These are phyloP conservation scores for Tulasnella sp. DNA, from an alignment of 768 basidiomycete species.

Conservation along the genomic window DNA sequence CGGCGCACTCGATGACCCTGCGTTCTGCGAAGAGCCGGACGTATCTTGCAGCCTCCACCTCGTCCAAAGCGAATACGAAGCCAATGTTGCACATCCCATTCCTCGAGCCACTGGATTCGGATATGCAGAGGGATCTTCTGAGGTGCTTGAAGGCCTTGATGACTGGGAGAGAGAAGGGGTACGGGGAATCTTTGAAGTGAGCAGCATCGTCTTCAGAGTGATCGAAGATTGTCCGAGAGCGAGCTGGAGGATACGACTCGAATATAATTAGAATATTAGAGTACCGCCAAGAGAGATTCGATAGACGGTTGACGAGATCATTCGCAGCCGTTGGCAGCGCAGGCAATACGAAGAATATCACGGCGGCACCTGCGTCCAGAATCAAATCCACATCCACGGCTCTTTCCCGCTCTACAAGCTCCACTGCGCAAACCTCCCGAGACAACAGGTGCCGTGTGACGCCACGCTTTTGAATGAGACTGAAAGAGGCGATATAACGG, in stretches of 20 bases:
- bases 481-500: slow-evolving; percentile 57
- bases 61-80: slow-evolving; percentile 52
- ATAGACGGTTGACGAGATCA: slow-evolving; percentile 34
- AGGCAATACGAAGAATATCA: slow-evolving; percentile 39
- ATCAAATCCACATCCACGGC: slow-evolving; percentile 55
- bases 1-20: not conserved
- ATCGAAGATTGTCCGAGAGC: slow-evolving; percentile 22
- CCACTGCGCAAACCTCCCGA: slow-evolving; percentile 33
- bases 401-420: slow-evolving; percentile 52
- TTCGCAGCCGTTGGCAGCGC: slow-evolving; percentile 42
- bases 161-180: slow-evolving; percentile 54
- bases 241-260: slow-evolving; percentile 49
- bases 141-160: slow-evolving; percentile 61
- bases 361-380: slow-evolving; percentile 48
- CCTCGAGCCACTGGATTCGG: slow-evolving; percentile 48
- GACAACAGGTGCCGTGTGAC: slow-evolving; percentile 43
- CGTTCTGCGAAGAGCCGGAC: slow-evolving; percentile 46
- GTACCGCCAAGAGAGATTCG: slow-evolving; percentile 53
- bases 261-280: slow-evolving; percentile 46
- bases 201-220: slow-evolving; percentile 20
- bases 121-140: slow-evolving; percentile 47
- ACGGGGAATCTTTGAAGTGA: slow-evolving; percentile 19
- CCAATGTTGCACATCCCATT: slow-evolving; percentile 33
- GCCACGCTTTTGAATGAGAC: slow-evolving; percentile 54
- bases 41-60: slow-evolving; percentile 45